Percentiles rank a stretch among this genome's conserved stretches.
These are phyloP conservation scores for Harringtonia aguacate DNA, from an alignment of 2,329 filamentous ascomycete genomes.

Conservation along the genomic window DNA sequence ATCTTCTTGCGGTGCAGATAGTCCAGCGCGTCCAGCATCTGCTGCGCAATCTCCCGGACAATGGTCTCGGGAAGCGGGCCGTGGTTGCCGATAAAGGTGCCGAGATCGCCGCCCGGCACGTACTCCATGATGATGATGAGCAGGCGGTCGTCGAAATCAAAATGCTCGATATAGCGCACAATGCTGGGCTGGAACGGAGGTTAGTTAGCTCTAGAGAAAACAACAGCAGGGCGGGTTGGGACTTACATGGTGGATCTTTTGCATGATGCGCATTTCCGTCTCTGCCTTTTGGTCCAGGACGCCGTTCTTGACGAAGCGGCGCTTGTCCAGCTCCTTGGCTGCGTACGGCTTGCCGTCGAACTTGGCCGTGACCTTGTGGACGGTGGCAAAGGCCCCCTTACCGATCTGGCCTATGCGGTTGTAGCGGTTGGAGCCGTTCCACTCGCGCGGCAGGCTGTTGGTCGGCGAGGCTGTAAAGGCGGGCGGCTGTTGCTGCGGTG, in stretches of 20 bases:
- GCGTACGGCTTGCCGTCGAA: slow-evolving; percentile 75
- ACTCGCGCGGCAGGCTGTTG: slow-evolving; percentile 44
- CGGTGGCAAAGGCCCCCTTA: slow-evolving; percentile 88
- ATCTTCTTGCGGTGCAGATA: slow-evolving; percentile 85
- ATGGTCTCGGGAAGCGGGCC: slow-evolving; percentile 55
- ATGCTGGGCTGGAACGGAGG: slow-evolving; percentile 60
- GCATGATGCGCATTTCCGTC: slow-evolving; percentile 97
- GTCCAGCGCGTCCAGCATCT: slow-evolving; percentile 70
- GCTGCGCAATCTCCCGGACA: slow-evolving; percentile 60
- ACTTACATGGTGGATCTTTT: slow-evolving; percentile 68
- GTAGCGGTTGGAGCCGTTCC: slow-evolving; percentile 77
- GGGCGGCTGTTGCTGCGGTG: too few species aligned
- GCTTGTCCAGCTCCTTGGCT: slow-evolving; percentile 91
- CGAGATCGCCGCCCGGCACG: slow-evolving; percentile 72
- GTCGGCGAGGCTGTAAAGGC: slow-evolving; percentile 16
- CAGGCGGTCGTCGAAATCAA: slow-evolving; percentile 69
- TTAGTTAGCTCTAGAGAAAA: not conserved
- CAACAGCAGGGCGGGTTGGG: not conserved
- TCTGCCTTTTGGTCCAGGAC: slow-evolving; percentile 84
- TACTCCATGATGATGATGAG: slow-evolving; percentile 99
- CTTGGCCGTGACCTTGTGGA: slow-evolving; percentile 82
- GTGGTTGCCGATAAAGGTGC: slow-evolving; percentile 54
- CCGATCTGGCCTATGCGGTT: slow-evolving; percentile 75
- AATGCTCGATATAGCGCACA: slow-evolving; percentile 81
- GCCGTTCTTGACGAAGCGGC: slow-evolving; percentile 86